Base-by-base conservation (phyloP, 2,329 filamentous ascomycete species). In the Colletotrichum sp. region DNA sequence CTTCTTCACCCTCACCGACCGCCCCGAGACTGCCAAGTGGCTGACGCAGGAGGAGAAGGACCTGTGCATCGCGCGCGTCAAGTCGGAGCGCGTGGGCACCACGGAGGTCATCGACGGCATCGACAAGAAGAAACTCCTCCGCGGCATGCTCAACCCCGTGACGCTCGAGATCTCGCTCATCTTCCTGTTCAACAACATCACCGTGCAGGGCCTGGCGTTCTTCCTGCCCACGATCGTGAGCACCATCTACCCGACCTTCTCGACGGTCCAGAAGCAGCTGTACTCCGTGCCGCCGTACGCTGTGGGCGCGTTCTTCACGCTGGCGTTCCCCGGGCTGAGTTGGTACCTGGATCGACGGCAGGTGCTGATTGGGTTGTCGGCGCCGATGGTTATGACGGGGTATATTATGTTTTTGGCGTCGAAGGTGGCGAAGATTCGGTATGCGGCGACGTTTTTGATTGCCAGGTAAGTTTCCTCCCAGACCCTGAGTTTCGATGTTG, bases 321-420 rank as follows among this genome's bases (percentile, higher is more conserved):
- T 95, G 1, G 81, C 92, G 1, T 85, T 94, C 66, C 92, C 93
- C 0, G 90, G 90, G 72, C 81, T 93, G 6, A 91, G 89, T 80
- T 93, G 91, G 89, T 88, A 89, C 15, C 85, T 89, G 72, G 92
- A 95, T 80, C 85, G 84, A 2, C 89, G 93, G 10, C 87, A 90
- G 49, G 86, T 93, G 60, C 92, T 94, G 82, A 89, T 94, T 80
- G 88, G 93, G 63, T 71, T 88, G 13, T 88, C 87, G 2, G 89
- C 92, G 0, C 93, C 93, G 0, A 81, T 94, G 8, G 90, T 93
- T 78, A 94, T 95, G 88, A 81, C 89, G 5, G 93, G 93, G 0
- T 95, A 94, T 82, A 90, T 91, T 81, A 92, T 95, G 88, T 95
- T 95, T 84, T 86, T 95, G 1, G 92, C 91, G 7, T 90, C 87